phyloP scores from a whole-genome alignment of 2,329 filamentous ascomycete genomes.

The Nothophaeocryptopus gaeumannii region DNA sequence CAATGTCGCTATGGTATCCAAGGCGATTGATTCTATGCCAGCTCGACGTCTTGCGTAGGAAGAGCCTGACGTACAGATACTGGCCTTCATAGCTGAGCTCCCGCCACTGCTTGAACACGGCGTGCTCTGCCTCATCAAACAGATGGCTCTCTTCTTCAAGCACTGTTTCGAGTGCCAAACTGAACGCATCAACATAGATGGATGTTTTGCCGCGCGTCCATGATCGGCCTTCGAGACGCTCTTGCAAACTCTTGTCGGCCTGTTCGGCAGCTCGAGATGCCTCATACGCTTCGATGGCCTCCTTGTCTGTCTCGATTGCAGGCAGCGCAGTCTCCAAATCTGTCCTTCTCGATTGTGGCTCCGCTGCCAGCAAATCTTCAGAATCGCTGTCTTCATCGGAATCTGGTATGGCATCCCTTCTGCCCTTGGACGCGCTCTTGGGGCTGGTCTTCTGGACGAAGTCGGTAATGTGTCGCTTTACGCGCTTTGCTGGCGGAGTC shows the following conservation, averaged over 20 bases:
- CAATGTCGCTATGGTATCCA: constrained; percentile 78
- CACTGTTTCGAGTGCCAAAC: constrained; percentile 84
- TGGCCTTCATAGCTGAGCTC: constrained; percentile 77
- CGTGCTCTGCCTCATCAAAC: constrained; percentile 75
- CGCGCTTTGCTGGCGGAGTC: constrained; percentile 42
- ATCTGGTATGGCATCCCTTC: constrained; percentile 28
- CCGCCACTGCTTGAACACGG: constrained; percentile 75
- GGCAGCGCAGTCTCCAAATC: constrained; percentile 72
- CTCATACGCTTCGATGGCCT: constrained; percentile 79
- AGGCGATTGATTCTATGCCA: constrained; percentile 84
- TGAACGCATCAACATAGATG: constrained; percentile 97
- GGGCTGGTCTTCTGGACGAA: constrained; percentile 25
- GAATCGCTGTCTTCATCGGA: constrained; percentile 34
- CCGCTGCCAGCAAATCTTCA: constrained; percentile 26
- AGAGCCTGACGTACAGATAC: constrained; percentile 91
- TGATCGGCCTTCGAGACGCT: constrained; percentile 54
- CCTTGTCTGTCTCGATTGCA: constrained; percentile 61
- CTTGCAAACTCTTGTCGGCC: constrained; percentile 41
- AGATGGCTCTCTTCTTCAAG: constrained; percentile 83
- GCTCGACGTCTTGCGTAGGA: constrained; percentile 82
- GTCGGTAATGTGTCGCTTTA: constrained; percentile 33
- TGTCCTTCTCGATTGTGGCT: constrained; percentile 49
- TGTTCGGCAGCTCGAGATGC: constrained; percentile 58
- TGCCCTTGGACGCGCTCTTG: constrained; percentile 19
- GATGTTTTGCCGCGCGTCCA: constrained; percentile 80